phyloP scores from a whole-genome alignment of 768 basidiomycete species.

The Russula dissimulans region DNA sequence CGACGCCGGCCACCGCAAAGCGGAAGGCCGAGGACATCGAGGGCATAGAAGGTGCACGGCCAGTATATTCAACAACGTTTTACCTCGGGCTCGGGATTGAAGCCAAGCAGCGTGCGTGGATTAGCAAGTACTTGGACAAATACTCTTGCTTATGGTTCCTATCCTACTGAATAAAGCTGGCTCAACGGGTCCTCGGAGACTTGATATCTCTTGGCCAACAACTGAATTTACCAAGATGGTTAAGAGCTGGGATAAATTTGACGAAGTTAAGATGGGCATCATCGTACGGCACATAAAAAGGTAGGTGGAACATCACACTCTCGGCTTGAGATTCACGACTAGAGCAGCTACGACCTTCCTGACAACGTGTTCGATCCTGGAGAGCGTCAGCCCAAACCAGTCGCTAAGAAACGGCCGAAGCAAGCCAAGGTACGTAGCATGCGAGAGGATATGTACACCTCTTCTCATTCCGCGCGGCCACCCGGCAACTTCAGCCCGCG shows the following conservation, averaged over 20 bases:
- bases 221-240: constrained; percentile 91
- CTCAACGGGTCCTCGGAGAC: constrained; percentile 62
- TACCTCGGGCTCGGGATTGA: constrained; percentile 93
- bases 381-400: constrained; percentile 61
- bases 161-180: constrained; percentile 43
- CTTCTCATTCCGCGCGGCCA: neutral
- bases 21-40: constrained; percentile 74
- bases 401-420: constrained; percentile 66
- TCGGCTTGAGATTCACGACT: constrained; percentile 6
- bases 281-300: constrained; percentile 88
- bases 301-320: constrained; percentile 31
- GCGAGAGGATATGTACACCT: neutral
- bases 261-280: constrained; percentile 88
- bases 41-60: constrained; percentile 62
- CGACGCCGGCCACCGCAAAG: constrained; percentile 59
- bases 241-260: constrained; percentile 92
- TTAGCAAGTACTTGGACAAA: constrained; percentile 6
- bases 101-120: constrained; percentile 72
- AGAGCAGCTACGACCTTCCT: constrained; percentile 56
- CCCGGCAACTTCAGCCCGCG: constrained; percentile 1
- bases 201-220: constrained; percentile 97
- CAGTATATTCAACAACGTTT: constrained; percentile 94
- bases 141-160: constrained; percentile 12
- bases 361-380: constrained; percentile 77
- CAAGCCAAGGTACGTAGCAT: constrained; percentile 38